Evolutionary conservation across 192 early-diverging fungal species (phyloP), one percentile per base, ranked within the genome.

Genomic region (Coemansia interrupta): DNA sequence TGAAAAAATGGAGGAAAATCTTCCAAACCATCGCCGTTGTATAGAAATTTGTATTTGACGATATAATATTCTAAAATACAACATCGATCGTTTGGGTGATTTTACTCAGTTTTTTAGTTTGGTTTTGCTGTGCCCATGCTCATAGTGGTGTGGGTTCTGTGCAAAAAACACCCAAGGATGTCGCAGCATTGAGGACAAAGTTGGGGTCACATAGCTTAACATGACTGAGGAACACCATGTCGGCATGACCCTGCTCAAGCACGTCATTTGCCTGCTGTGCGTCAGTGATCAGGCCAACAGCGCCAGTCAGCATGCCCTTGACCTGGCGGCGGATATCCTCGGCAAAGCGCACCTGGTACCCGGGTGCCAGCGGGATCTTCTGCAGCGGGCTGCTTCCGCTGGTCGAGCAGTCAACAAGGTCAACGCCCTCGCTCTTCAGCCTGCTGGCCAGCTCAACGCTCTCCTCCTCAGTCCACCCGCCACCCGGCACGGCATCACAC

Each of bases 351-450:
- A 93, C 90, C 56, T 86, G 89, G 78, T 85, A 89, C 1, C 72
- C 72, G 5, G 68, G 76, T 1, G 30, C 61, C n/a, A 81, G 43
- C 2, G 68, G 45, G 45, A 87, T 84, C 44, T 72, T 56, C 47
- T 84, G 83, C 52, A 49, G 40, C 8, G 86, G 78, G 18, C 76
- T 78, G 60, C 80, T 87, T 13, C 90, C 95, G 39, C 89, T 90
- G 2, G 86, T 80, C 7, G 92, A 95, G 53, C 82, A 81, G 64
- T 96, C 91, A 28, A 96, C 56, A n/a, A 95, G 64, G 70, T 97
- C 95, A 0, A 96, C 87, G 28, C 93, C 94, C 13, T 82, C 72
- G 0, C 56, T 61, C 6, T 78, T 66, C 15, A 94, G 78, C 23
- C 70, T 55, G 10, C 69, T 66, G 19, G 85, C 64, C 22, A 93